Base-by-base conservation (phyloP, 192 early-diverging fungal genomes). In the Rhizophagus clarus region DNA sequence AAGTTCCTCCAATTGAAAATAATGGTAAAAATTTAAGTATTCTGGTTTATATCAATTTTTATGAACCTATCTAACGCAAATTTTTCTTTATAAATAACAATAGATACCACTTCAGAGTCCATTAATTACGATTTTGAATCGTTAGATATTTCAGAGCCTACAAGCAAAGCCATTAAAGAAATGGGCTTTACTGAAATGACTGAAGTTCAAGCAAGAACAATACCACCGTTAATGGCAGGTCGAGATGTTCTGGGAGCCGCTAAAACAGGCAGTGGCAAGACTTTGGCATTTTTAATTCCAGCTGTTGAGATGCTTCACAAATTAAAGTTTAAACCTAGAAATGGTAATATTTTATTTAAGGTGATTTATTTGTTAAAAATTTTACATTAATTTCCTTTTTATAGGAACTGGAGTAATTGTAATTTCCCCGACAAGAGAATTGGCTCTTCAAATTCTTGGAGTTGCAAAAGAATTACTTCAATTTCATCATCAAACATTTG, bases 401-500 rank as follows among this genome's bases (percentile, higher is more conserved):
- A 71, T 82, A 84, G 92, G 96, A 80, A 98, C 98, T 0, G 97
- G 97, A 69, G 92, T 95, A 10, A 86, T 99, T 66, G 91, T 99
- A 74, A 97, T 99, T 67, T 95, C 98, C 9, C 98, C 98, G 42
- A 99, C 98, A 64, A 93, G 98, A 81, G 98, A 99, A 87, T 90
- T 99, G 76, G 98, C 98, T 34, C 88, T 99, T 75, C 98, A 99
- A 85, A 98, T 99, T 81, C 96, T 97, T 89, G 97, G 98, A 15
- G 98, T 99, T 28, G 96, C 96, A 28, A 97, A 97, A 76, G 96
- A 99, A 51, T 89, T 99, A 70, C 83, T 96, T 80, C 94, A 95
- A 84, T 93, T 94, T 88, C 98, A 99, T 83, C 91, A 94, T 71
- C 96, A 99, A 82, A 99, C 98, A 12, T 99, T 97, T 84, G 98